Conservation (phyloP, 2,329 filamentous ascomycete species). For the Nothophaeocryptopus gaeumannii region DNA sequence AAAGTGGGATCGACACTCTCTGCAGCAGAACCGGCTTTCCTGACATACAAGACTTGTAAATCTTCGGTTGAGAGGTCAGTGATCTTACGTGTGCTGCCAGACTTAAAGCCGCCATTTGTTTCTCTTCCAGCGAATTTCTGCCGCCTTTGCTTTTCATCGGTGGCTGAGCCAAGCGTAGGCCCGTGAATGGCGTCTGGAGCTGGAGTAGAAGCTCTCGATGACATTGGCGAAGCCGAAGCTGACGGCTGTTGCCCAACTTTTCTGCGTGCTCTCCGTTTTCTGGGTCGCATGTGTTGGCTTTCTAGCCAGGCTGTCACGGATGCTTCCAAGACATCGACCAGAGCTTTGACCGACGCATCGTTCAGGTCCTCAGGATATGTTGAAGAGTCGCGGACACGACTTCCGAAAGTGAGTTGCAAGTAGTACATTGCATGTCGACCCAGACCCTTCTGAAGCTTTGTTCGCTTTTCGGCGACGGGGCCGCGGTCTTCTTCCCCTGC, state of each 20-base stretch:
- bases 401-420: conserved; percentile 50
- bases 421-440: conserved; percentile 90
- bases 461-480: conserved; percentile 37
- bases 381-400: conserved; percentile 4
- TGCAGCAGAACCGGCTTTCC: too few relatives aligned
- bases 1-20: too few relatives aligned
- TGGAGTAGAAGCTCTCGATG: too few relatives aligned
- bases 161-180: too few relatives aligned
- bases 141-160: too few relatives aligned
- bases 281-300: conserved; percentile 65
- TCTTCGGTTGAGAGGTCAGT: too few relatives aligned
- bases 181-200: too few relatives aligned
- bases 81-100: too few relatives aligned
- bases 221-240: neutral
- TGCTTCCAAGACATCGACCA: conserved; percentile 64
- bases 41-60: too few relatives aligned
- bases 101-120: too few relatives aligned
- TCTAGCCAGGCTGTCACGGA: conserved; percentile 73
- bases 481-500: conserved; percentile 32
- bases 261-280: conserved; percentile 25
- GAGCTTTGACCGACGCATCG: conserved; percentile 46
- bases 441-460: conserved; percentile 61
- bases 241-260: conserved; percentile 12
- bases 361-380: conserved; percentile 14
- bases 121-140: too few relatives aligned